A percentile compares a stretch with the other conserved stretches of the same genome.
These are phyloP conservation scores for Hypoxylon sp. DNA, from an alignment of 2,329 filamentous ascomycete genomes.

Conservation along the genomic window DNA sequence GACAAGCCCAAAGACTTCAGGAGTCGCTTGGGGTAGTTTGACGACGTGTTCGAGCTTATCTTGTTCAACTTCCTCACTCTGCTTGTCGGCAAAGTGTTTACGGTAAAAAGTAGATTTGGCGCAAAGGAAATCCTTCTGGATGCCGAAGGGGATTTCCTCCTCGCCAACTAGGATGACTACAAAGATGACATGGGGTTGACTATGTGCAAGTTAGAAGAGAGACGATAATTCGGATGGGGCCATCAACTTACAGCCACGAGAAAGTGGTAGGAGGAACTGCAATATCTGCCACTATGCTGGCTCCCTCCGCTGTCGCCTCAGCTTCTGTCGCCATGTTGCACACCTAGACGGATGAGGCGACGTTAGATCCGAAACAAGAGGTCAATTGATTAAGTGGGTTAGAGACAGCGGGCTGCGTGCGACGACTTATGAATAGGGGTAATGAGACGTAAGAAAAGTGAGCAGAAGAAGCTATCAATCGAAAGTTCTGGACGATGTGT, in stretches of 20 bases:
- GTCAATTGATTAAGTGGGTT: neutral
- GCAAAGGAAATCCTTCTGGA: constrained; percentile 72
- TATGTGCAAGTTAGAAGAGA: constrained; percentile 51
- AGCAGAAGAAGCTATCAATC: neutral
- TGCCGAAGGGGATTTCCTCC: constrained; percentile 68
- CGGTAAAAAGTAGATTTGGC: constrained; percentile 66
- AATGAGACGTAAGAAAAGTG: neutral
- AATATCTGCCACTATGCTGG: neutral
- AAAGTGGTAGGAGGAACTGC: constrained; percentile 20
- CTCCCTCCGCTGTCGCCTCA: neutral
- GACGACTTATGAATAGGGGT: neutral
- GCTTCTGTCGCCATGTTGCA: constrained; percentile 30
- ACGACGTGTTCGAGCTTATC: constrained; percentile 66
- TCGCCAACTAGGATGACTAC: constrained; percentile 69
- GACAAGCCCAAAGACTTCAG: constrained; percentile 68
- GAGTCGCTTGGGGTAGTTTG: constrained; percentile 63
- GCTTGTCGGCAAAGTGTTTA: constrained; percentile 59
- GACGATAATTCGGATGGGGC: neutral
- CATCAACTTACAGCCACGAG: constrained; percentile 40
- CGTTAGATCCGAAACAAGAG: constrained; percentile 12
- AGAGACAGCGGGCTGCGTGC: neutral
- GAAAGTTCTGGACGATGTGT: neutral
- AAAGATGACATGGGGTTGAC: constrained; percentile 69
- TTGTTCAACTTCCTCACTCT: constrained; percentile 44
- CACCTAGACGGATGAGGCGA: constrained; percentile 6